Evolutionary conservation across 1,139 yeast genomes (phyloP).

Genomic region (Eremothecium cymbalariae): DNA sequence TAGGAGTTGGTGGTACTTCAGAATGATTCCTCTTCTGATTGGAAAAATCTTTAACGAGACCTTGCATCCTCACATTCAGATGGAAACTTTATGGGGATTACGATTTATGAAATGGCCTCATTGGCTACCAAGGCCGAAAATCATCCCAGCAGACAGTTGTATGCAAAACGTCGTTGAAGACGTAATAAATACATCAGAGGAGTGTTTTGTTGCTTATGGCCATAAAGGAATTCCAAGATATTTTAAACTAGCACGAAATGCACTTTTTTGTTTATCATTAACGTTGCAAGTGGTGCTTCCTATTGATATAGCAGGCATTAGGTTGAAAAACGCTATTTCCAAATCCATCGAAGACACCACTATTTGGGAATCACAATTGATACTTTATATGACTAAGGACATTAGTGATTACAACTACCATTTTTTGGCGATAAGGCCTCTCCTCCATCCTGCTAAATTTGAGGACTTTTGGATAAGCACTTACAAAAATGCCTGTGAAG

Average conservation of each 20-base stretch:
- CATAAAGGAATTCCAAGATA: neutral
- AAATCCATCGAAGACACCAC: neutral
- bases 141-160: too few relatives aligned
- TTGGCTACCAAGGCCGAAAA: neutral
- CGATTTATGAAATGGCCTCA: neutral
- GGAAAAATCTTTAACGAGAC: neutral
- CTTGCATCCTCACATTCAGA: neutral
- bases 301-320: neutral
- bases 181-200: too few relatives aligned
- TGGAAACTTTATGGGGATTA: neutral
- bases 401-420: neutral
- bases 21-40: neutral
- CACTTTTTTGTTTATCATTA: neutral
- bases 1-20: slow-evolving; percentile 5
- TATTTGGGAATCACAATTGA: slow-evolving; percentile 1
- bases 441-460: neutral
- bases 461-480: neutral
- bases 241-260: neutral
- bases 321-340: neutral
- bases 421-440: neutral
- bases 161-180: too few relatives aligned
- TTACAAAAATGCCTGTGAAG: neutral
- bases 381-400: slow-evolving; percentile 1
- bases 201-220: too few relatives aligned
- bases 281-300: neutral